Conservation (phyloP, 768 basidiomycete genomes). For the Rhizopogon rudus region DNA sequence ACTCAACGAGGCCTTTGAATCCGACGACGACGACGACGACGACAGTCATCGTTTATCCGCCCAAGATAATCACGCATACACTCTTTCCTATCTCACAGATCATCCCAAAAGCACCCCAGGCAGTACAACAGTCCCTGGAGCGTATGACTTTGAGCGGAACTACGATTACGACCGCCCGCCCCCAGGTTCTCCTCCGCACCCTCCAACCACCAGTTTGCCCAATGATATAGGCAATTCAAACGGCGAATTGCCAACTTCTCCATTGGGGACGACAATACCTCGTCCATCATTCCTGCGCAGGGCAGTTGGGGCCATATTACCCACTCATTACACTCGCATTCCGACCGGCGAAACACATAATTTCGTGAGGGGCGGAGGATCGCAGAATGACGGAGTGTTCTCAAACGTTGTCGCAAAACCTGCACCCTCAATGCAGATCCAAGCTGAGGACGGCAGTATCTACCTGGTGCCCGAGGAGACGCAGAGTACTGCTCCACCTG, state of each 20-base stretch:
- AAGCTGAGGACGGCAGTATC: constrained; percentile 48
- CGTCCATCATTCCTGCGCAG: constrained; percentile 53
- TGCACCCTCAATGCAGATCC: constrained; percentile 36
- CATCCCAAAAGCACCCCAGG: constrained; percentile 6
- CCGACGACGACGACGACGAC: constrained; percentile 45
- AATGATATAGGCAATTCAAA: constrained; percentile 74
- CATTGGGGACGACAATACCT: constrained; percentile 28
- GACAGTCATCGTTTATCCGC: constrained; percentile 23
- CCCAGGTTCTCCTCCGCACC: constrained; percentile 71
- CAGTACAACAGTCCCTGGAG: constrained; percentile 28
- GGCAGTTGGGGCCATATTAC: constrained; percentile 53
- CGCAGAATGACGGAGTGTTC: constrained; percentile 92
- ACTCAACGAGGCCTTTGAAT: constrained; percentile 73
- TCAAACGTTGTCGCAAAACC: constrained; percentile 94
- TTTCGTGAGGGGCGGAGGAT: constrained; percentile 54
- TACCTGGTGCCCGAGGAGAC: constrained; percentile 73
- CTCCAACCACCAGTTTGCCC: constrained; percentile 51
- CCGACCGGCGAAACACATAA: constrained; percentile 34
- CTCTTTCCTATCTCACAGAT: constrained; percentile 13
- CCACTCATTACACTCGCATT: constrained; percentile 57
- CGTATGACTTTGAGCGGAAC: constrained; percentile 79
- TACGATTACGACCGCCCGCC: constrained; percentile 68
- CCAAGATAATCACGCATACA: constrained; percentile 29
- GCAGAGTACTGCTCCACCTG: constrained; percentile 83
- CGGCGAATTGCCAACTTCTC: constrained; percentile 51